Evolutionary conservation across 768 basidiomycete genomes (phyloP).

Genomic region (Lactarius akahatsu): DNA sequence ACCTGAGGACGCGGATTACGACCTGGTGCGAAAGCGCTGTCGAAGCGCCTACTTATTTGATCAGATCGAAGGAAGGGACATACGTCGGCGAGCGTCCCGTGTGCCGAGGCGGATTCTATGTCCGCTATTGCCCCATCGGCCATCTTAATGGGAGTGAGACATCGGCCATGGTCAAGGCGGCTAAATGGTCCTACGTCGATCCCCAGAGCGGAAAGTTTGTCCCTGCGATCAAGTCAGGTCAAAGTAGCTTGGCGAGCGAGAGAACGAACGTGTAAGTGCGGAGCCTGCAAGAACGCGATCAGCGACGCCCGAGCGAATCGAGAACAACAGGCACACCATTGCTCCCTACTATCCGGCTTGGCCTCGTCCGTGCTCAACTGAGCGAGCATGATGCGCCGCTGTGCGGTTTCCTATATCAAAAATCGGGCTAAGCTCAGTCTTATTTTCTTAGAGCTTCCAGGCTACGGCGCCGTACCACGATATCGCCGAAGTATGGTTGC

Average conservation of each 20-base stretch:
- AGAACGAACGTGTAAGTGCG: slow-evolving; percentile 19
- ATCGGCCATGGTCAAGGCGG: neutral
- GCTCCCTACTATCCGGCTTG: slow-evolving; percentile 10
- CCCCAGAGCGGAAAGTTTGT: slow-evolving; percentile 21
- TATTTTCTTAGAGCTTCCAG: neutral
- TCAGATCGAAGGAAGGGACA: neutral
- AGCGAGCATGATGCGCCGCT: slow-evolving; percentile 23
- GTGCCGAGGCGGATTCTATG: slow-evolving; percentile 4
- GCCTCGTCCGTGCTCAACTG: slow-evolving; percentile 22
- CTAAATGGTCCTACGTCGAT: slow-evolving; percentile 18
- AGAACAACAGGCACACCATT: slow-evolving; percentile 7
- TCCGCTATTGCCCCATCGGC: slow-evolving; percentile 4
- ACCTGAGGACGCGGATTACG: slow-evolving; percentile 4
- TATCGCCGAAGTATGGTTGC: slow-evolving; percentile 13
- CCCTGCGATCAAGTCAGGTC: neutral
- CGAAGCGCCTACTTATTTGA: neutral
- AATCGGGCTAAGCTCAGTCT: neutral
- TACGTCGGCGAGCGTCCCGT: slow-evolving; percentile 17
- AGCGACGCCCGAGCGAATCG: neutral
- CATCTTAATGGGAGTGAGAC: slow-evolving; percentile 1
- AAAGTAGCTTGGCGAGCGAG: neutral
- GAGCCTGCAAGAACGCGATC: slow-evolving; percentile 10
- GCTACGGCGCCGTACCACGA: slow-evolving; percentile 11
- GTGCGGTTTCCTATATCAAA: slow-evolving; percentile 21
- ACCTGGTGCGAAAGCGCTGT: neutral